Conservation (phyloP, 495 filamentous ascomycete genomes). For the Neurospora sp. region DNA sequence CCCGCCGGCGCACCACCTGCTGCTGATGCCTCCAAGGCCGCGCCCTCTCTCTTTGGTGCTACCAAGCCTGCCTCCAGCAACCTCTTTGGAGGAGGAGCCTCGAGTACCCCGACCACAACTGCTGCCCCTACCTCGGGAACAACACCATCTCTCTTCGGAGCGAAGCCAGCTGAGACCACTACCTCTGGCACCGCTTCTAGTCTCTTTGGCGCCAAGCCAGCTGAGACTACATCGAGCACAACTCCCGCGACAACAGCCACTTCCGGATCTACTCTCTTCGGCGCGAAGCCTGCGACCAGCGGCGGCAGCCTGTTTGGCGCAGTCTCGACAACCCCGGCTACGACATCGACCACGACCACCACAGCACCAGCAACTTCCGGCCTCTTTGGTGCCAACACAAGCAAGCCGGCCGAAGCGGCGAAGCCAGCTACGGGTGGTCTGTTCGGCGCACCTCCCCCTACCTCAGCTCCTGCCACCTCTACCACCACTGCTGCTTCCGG, state of each 20-base stretch:
- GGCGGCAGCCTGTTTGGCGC: neutral
- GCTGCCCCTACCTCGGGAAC: slow-evolving; percentile 1
- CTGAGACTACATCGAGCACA: neutral
- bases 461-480: neutral
- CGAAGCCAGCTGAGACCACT: neutral
- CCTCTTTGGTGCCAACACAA: slow-evolving; percentile 14
- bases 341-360: slow-evolving; percentile 2
- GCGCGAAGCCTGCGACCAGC: neutral
- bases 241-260: slow-evolving; percentile 2
- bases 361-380: slow-evolving; percentile 5
- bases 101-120: neutral
- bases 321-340: slow-evolving; percentile 10
- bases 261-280: neutral
- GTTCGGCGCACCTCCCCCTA: neutral
- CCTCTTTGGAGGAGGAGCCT: neutral
- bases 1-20: neutral
- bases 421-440: neutral
- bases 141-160: slow-evolving; percentile 1
- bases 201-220: neutral
- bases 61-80: neutral
- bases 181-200: neutral
- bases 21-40: slow-evolving; percentile 12
- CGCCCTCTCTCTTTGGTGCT: neutral
- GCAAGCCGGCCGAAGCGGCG: slow-evolving; percentile 8
- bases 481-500: neutral